Evolutionary conservation across 192 early-diverging fungal genomes (phyloP).

Genomic region (Physocladia obscura): DNA sequence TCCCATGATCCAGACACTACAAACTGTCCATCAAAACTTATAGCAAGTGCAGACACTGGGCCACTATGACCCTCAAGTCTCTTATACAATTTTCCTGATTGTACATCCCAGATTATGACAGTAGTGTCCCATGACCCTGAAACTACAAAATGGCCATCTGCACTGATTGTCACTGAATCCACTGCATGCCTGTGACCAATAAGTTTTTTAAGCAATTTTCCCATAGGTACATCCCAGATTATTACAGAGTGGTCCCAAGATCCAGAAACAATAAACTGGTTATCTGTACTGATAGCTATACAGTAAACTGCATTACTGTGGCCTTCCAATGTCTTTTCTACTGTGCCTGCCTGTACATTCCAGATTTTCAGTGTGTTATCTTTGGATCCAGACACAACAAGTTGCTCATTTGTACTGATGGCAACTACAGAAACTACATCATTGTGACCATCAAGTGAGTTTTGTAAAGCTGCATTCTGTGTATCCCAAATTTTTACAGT

Average conservation of each 20-base stretch:
- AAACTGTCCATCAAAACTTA: background rate
- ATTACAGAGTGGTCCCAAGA: background rate
- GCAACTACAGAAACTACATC: background rate
- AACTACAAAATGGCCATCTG: constrained; percentile 23
- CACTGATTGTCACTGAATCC: constrained; percentile 8
- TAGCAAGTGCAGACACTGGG: background rate
- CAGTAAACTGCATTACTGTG: constrained; percentile 78
- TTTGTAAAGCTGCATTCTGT: background rate
- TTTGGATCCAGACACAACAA: constrained; percentile 36
- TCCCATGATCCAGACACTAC: constrained; percentile 1
- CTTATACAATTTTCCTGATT: constrained; percentile 6
- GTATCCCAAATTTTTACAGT: background rate
- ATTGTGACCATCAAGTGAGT: background rate
- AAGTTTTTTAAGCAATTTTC: background rate
- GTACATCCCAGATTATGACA: constrained; percentile 28
- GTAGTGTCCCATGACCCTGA: constrained; percentile 36
- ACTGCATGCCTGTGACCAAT: constrained; percentile 26
- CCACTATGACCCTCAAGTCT: constrained; percentile 12
- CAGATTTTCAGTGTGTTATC: constrained; percentile 75
- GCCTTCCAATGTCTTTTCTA: constrained; percentile 49
- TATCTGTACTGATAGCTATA: too few species aligned
- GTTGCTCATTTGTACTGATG: too few species aligned
- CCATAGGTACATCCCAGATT: background rate
- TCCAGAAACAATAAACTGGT: too few species aligned
- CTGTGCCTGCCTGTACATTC: constrained; percentile 61